Evolutionary conservation across 2,329 filamentous ascomycete species (phyloP), one percentile per base, ranked within the genome.

Genomic region (Ceratocystis smalleyi): DNA sequence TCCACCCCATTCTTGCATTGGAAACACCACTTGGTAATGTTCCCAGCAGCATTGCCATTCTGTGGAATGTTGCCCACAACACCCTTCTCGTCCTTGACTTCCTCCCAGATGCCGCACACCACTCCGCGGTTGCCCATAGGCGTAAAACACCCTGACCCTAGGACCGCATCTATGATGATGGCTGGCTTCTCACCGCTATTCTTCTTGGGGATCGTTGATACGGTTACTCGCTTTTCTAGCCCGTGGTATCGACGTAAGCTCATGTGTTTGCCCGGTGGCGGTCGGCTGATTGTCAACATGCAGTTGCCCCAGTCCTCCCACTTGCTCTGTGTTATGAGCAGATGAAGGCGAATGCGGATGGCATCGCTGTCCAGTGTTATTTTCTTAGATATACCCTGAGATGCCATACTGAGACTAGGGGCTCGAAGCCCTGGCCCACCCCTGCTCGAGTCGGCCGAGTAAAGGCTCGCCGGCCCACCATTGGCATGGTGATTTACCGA

Each of bases 271-370:
- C 82, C 82, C 43, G 75, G 81, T 62, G 79, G 86, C n/a, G 89
- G 88, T 19, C 84, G 83, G 72, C 91, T 84, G 70, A 99, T 90
- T 17, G 88, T 89, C 66, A 99, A 77, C 45, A 84, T 80, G 67
- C 91, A 95, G 69, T 89, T 85, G 68, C 94, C 92, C 77, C 91
- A 85, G 72, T 97, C 91, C 67, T 90, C 85, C 94, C 94, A 99
- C 72, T 92, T 92, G 61, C 84, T 84, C 12, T 83, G 78, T 1
- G 82, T 78, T 66, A 91, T 86, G 61, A 92, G 85, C 60, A 89
- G 79, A 73, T 97, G 96, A 12, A 97, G 81, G 43, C 91, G 82
- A 69, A 96, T 89, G 69, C 91, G 91, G 62, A 92, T 84, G 70
- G 94, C 91, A 64, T 86, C 86, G 65, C 89, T 84, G 63, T 86